Percentiles rank a stretch among this genome's conserved stretches.
These are phyloP conservation scores for Backusella psychrophila DNA, from an alignment of 192 early-diverging fungal species.

Conservation along the genomic window DNA sequence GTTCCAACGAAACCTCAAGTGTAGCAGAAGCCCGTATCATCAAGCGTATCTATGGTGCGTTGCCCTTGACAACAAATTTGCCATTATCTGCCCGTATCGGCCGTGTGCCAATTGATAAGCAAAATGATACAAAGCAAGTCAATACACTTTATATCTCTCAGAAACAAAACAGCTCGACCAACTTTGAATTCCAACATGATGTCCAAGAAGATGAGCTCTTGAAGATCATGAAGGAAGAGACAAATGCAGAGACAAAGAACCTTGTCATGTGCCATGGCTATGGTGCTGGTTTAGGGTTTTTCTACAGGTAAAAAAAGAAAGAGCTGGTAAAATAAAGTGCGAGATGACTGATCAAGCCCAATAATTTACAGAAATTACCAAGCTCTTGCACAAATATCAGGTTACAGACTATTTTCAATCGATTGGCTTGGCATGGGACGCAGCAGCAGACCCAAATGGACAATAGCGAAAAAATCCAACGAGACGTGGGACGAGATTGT, in stretches of 20 bases:
- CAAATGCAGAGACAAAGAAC: constrained; percentile 31
- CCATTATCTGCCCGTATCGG: background rate
- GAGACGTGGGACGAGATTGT: constrained; percentile 47
- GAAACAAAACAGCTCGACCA: background rate
- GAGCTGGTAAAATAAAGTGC: too few relatives aligned
- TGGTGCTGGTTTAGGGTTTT: constrained; percentile 80
- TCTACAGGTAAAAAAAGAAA: constrained; percentile 42
- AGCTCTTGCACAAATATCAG: constrained; percentile 45
- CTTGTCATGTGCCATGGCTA: constrained; percentile 78
- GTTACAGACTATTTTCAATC: constrained; percentile 61
- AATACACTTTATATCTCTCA: constrained; percentile 16
- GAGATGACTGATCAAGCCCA: too few relatives aligned
- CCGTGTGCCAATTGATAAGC: background rate
- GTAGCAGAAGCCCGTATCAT: constrained; percentile 58
- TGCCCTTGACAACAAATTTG: background rate
- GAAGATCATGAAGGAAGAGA: background rate
- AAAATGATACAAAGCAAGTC: background rate
- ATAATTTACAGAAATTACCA: background rate
- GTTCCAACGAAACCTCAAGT: constrained; percentile 38
- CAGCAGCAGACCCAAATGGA: constrained; percentile 67
- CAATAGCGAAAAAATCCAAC: constrained; percentile 17
- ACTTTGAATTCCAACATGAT: constrained; percentile 4
- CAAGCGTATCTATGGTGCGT: constrained; percentile 38
- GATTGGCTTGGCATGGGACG: constrained; percentile 96
- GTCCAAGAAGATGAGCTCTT: background rate